Evolutionary conservation across 2,329 filamentous ascomycete species (phyloP), one percentile per base, ranked within the genome.

Genomic region (Byssochlamys sp.): DNA sequence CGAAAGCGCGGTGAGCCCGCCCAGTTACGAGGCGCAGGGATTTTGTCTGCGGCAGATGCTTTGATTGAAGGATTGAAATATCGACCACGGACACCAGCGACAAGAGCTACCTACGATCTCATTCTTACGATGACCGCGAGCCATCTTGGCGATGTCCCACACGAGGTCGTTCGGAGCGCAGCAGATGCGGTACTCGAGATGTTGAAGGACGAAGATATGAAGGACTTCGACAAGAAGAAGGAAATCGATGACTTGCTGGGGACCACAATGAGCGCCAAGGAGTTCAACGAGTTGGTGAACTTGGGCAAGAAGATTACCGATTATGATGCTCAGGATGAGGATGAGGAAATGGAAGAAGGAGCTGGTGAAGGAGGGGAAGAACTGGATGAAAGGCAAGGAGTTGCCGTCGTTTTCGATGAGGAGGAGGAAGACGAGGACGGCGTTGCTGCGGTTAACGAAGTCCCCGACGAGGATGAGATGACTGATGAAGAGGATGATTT

Each of bases 221-320:
- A 97, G 73, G 94, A 99, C 71, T 89, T 95, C 59, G 94, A 99
- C 72, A 96, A 95, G 80, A 99, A 99, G 79, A 96, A 91, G 75
- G 91, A 96, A 71, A 85, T 97, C 50, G 94, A 99, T 66, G 94
- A 97, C 63, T 85, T 97, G 59, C 75, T 99, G 49, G 94, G 92
- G n/a, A 82, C 82, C 35, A 85, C 85, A 0, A 83, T 96, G 78
- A 86, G 81, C 53, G 84, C 90, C 1, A 95, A 96, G 70, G 87
- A 96, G 71, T 99, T 97, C 78, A 97, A 97, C 70, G 92, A 97
- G 76, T 77, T 99, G 63, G 86, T 97, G 57, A 99, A 96, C 69
- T 78, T 99, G 50, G 90, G 91, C 62, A 99, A 99, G 79, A 99
- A 99, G 77, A 96, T 99, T 62, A 99, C 94, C 54, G 94, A 99